These are phyloP conservation scores for Waltergamsia citrina DNA, from an alignment of 2,329 filamentous ascomycete species.

Conservation along the genomic window DNA sequence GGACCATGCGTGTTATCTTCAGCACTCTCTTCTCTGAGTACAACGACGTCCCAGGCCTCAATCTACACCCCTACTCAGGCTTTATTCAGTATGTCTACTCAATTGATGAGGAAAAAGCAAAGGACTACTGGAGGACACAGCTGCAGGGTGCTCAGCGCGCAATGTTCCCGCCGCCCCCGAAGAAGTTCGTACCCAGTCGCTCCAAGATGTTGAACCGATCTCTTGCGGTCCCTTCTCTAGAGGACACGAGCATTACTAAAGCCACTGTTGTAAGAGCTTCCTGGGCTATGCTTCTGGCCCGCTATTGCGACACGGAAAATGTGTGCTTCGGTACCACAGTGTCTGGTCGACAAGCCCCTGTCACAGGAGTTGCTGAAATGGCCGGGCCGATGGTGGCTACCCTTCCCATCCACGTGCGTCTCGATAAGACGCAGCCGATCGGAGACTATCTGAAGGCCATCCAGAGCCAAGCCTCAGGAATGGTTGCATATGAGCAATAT, in stretches of 20 bases:
- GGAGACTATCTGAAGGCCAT: slow-evolving; percentile 5
- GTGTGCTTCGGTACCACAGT: slow-evolving; percentile 14
- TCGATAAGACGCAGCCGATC: slow-evolving; percentile 2
- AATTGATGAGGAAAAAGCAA: slow-evolving; percentile 4
- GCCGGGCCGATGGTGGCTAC: too few species aligned
- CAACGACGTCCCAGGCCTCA: not conserved
- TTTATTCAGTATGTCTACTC: slow-evolving; percentile 7
- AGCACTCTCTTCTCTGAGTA: slow-evolving; percentile 1
- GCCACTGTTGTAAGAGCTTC: slow-evolving; percentile 9
- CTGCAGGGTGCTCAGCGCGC: slow-evolving; percentile 6
- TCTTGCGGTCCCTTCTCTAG: too few species aligned
- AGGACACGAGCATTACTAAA: slow-evolving; percentile 8
- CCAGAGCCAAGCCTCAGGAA: slow-evolving; percentile 7
- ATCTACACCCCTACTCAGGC: not conserved
- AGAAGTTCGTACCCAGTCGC: too few species aligned
- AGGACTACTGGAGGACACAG: slow-evolving; percentile 7
- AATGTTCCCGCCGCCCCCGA: not conserved
- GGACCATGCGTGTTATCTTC: slow-evolving; percentile 9
- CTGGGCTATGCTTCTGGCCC: slow-evolving; percentile 5
- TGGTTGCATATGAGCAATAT: slow-evolving; percentile 11
- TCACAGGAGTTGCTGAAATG: too few species aligned
- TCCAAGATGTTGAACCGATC: too few species aligned
- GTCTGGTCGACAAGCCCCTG: slow-evolving; percentile 12
- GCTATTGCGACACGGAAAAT: slow-evolving; percentile 9
- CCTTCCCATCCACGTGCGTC: slow-evolving; percentile 5